Evolutionary conservation across 345 rosid species (phyloP).

Genomic region (Citrus australasica): DNA sequence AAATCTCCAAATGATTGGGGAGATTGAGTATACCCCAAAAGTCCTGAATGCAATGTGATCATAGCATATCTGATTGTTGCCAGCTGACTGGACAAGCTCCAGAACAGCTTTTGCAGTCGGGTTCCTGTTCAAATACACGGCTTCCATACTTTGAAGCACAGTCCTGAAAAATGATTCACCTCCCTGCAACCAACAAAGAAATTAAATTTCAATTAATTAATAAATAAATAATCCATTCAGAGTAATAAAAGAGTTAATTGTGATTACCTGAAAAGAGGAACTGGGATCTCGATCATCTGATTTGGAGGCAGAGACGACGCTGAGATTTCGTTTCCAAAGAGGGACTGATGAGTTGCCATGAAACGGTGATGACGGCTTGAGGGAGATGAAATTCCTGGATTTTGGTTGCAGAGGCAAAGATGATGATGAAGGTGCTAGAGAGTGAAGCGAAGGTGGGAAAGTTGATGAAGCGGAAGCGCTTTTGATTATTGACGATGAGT

Average conservation of each 20-base stretch:
- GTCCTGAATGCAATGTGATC: slow-evolving; percentile 96
- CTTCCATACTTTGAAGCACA: slow-evolving; percentile 65
- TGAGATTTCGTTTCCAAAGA: slow-evolving; percentile 9
- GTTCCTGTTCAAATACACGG: slow-evolving; percentile 65
- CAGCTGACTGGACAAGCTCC: slow-evolving; percentile 60
- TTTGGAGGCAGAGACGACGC: slow-evolving; percentile 30
- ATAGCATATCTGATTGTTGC: slow-evolving; percentile 55
- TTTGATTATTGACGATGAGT: slow-evolving; percentile 18
- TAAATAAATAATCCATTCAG: not conserved
- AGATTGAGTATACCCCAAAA: slow-evolving; percentile 55
- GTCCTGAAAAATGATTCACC: slow-evolving; percentile 67
- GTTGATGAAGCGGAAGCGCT: not conserved
- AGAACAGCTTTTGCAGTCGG: slow-evolving; percentile 83
- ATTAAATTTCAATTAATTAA: not conserved
- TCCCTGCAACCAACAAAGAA: slow-evolving; percentile 28
- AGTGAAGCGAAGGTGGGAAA: not conserved
- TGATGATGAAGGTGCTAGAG: not conserved
- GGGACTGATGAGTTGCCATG: slow-evolving; percentile 1
- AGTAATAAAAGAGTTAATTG: not conserved
- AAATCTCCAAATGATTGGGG: not conserved
- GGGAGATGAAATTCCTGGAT: slow-evolving; percentile 17
- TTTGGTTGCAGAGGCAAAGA: slow-evolving; percentile 3
- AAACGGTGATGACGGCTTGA: not conserved
- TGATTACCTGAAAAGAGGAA: slow-evolving; percentile 30
- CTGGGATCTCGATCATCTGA: slow-evolving; percentile 12